Conservation (phyloP, 441 rosid genomes). For the Bocquillonia castaneifolia region DNA sequence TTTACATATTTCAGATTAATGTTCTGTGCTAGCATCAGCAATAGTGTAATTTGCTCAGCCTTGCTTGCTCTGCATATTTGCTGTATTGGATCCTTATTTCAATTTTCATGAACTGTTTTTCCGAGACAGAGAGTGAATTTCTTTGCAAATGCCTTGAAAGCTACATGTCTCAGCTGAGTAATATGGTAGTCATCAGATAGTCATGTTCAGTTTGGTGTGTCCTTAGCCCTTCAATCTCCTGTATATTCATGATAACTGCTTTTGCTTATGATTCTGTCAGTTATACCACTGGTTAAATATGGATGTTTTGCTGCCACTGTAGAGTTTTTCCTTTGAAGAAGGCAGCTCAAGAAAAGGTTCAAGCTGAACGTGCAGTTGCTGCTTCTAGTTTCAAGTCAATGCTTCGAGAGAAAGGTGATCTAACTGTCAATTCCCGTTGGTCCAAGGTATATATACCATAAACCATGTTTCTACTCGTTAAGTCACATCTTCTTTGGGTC, state of each 20-base stretch:
- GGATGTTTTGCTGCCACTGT: constrained; percentile 24
- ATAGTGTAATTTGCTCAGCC: neutral
- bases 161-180: constrained; percentile 32
- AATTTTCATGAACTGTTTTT: constrained; percentile 26
- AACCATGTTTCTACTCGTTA: neutral
- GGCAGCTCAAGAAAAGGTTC: constrained; percentile 74
- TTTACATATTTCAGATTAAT: constrained; percentile 6
- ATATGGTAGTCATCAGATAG: constrained; percentile 34
- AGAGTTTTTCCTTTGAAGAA: constrained; percentile 75
- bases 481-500: neutral
- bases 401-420: constrained; percentile 70
- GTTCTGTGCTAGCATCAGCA: constrained; percentile 14
- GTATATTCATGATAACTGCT: constrained; percentile 20
- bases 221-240: constrained; percentile 28
- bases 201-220: constrained; percentile 31
- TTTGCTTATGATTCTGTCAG: neutral
- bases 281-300: constrained; percentile 7
- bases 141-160: constrained; percentile 34
- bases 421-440: constrained; percentile 74
- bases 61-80: constrained; percentile 23
- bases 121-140: constrained; percentile 25
- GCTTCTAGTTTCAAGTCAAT: constrained; percentile 75
- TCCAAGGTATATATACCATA: constrained; percentile 61
- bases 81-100: constrained; percentile 18
- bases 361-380: constrained; percentile 62